Conservation (phyloP, 2,329 filamentous ascomycete species). For the Cyclaneusma minus region DNA sequence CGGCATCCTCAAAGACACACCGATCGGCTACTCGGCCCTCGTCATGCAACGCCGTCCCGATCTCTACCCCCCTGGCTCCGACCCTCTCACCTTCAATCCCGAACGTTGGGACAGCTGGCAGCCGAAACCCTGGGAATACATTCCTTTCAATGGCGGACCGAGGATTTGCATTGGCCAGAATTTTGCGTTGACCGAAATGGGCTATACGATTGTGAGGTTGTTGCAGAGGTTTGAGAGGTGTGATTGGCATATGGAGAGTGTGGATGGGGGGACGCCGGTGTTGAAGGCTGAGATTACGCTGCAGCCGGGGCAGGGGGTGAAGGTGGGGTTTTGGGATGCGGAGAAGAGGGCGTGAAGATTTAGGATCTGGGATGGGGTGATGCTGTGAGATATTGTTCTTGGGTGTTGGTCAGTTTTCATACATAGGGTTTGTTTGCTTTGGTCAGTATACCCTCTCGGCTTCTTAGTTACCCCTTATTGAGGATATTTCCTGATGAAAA, state of each 20-base stretch:
- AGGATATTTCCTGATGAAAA: no score
- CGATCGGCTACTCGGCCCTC: constrained; percentile 51
- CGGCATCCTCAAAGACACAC: constrained; percentile 48
- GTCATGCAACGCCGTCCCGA: constrained; percentile 57
- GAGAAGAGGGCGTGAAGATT: constrained; percentile 9
- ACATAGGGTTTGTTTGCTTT: no score
- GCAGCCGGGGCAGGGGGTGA: constrained; percentile 41
- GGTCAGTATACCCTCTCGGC: no score
- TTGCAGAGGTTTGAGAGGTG: constrained; percentile 57
- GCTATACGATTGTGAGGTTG: constrained; percentile 55
- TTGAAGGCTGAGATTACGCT: constrained; percentile 45
- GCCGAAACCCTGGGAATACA: constrained; percentile 53
- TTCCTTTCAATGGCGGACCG: constrained; percentile 63
- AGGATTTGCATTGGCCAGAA: constrained; percentile 68
- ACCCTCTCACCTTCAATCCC: constrained; percentile 39
- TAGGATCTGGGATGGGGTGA: not conserved
- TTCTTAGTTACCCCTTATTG: no score
- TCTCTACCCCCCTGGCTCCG: constrained; percentile 37
- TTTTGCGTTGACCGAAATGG: constrained; percentile 65
- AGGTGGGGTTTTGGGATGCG: constrained; percentile 37
- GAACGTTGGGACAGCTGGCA: constrained; percentile 52
- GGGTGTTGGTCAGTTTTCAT: no score
- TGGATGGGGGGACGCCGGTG: constrained; percentile 36
- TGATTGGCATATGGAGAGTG: constrained; percentile 36
- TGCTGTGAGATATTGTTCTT: not conserved